Evolutionary conservation across 306 rosid species (phyloP), one percentile per base, ranked within the genome.

Genomic region (Trichosanthes truncata): DNA sequence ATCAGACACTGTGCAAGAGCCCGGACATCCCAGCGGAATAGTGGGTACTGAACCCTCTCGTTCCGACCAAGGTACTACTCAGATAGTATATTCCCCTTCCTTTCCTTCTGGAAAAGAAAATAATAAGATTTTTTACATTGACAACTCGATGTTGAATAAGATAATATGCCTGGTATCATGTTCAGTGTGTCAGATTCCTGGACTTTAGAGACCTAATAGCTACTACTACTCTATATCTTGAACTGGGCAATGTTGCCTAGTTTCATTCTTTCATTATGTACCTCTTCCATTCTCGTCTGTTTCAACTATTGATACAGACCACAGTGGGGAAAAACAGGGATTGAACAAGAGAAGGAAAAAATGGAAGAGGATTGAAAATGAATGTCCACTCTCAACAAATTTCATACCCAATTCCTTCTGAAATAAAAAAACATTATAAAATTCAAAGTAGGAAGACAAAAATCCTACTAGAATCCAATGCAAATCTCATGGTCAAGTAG

Each of bases 1-100:
- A 77, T 78, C 90, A 38, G 78, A 79, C 71, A 72, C 76, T 79
- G 89, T 75, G 57, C 88, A 76, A 84, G 79, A 61, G 82, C 65
- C 60, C 45, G 85, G 82, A 57, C 78, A 46, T 18, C 51, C 59
- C 33, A 80, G n/a, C 81, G 77, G 41, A 7, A 23, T 77, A 63
- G 90, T 55, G 56, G 73, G 46, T 21, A 69, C 74, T 23, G 82
- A 74, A 77, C 78, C 84, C 26, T 63, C 78, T 82, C 90, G 33
- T 65, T 78, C 68, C 56, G 45, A 78, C 71, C 80, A 23, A 40
- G 80, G 79, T 76, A 76, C 35, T 55, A 7, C 9, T 20, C 23
- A 1, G 48, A 18, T 66, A 66, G 20, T 3, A 53, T 20, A 20
- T 73, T 29, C 59, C 38, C 14, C 20, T 15, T 17, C 12, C 57